phyloP scores from a whole-genome alignment of 345 rosid genomes.

The Rhizophora apiculata region DNA sequence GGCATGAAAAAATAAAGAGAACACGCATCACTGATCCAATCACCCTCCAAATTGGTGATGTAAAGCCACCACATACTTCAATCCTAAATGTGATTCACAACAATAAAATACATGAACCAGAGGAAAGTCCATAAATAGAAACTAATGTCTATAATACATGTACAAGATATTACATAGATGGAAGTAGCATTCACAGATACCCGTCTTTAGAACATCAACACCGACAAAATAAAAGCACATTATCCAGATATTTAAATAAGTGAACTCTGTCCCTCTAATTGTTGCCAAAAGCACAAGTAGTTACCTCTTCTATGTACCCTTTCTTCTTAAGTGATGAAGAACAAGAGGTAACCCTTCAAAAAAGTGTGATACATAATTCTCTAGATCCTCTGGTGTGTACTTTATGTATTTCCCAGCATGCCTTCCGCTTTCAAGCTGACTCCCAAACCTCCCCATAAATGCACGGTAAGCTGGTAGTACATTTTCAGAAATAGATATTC shows the following conservation, averaged over 20 bases:
- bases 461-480: slow-evolving; percentile 90
- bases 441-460: slow-evolving; percentile 77
- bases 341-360: slow-evolving; percentile 84
- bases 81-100: slow-evolving; percentile 11
- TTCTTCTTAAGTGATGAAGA: slow-evolving; percentile 78
- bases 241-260: slow-evolving; percentile 33
- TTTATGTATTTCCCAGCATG: slow-evolving; percentile 89
- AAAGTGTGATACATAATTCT: slow-evolving; percentile 66
- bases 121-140: slow-evolving; percentile 1
- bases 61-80: not conserved
- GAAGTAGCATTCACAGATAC: slow-evolving; percentile 33
- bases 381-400: slow-evolving; percentile 89
- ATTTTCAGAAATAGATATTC: slow-evolving; percentile 84
- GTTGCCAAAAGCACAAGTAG: slow-evolving; percentile 19
- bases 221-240: slow-evolving; percentile 29
- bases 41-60: too few relatives aligned
- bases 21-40: too few relatives aligned
- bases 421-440: slow-evolving; percentile 79
- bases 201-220: slow-evolving; percentile 45
- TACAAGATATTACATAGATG: slow-evolving; percentile 45
- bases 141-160: slow-evolving; percentile 43
- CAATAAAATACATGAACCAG: slow-evolving; percentile 19
- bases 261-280: slow-evolving; percentile 23
- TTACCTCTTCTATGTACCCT: slow-evolving; percentile 51
- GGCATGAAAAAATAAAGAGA: too few relatives aligned